phyloP scores from a whole-genome alignment of 192 early-diverging fungal species.

The Podila verticillata region DNA sequence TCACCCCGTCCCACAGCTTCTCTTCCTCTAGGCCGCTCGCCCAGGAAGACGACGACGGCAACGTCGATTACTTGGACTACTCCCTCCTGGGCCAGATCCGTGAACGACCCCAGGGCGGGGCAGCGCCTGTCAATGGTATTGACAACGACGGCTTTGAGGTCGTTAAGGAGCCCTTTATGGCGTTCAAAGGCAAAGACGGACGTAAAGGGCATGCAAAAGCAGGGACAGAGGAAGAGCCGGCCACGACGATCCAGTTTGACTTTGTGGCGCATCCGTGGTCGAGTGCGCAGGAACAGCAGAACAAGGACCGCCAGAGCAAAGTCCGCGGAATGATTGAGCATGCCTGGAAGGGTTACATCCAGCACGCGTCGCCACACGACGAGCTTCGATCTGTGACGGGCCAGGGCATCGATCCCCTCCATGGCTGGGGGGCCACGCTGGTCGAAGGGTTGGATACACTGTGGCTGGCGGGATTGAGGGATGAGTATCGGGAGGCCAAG shows the following conservation, averaged over 20 bases:
- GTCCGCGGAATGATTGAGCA: conserved; percentile 31
- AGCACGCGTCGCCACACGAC: conserved; percentile 22
- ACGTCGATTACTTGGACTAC: neutral
- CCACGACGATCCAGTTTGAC: conserved; percentile 21
- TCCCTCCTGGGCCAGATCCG: conserved; percentile 2
- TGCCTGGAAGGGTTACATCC: conserved; percentile 21
- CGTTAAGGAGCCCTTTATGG: conserved; percentile 9
- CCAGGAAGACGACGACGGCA: neutral
- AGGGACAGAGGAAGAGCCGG: neutral
- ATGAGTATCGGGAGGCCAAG: conserved; percentile 66
- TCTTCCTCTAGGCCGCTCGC: neutral
- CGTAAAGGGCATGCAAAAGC: neutral
- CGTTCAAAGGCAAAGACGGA: neutral
- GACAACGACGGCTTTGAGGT: conserved; percentile 35
- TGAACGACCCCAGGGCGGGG: conserved; percentile 17
- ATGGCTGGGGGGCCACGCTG: conserved; percentile 73
- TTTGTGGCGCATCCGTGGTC: neutral
- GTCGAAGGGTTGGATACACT: conserved; percentile 80
- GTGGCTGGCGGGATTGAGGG: conserved; percentile 66
- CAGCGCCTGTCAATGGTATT: conserved; percentile 24
- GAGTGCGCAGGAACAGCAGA: conserved; percentile 1
- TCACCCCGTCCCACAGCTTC: neutral
- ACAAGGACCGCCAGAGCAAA: neutral
- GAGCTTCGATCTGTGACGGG: conserved; percentile 13
- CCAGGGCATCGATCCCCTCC: neutral